phyloP scores from a whole-genome alignment of 352 stramenopile species.

The Pythium aquatile region DNA sequence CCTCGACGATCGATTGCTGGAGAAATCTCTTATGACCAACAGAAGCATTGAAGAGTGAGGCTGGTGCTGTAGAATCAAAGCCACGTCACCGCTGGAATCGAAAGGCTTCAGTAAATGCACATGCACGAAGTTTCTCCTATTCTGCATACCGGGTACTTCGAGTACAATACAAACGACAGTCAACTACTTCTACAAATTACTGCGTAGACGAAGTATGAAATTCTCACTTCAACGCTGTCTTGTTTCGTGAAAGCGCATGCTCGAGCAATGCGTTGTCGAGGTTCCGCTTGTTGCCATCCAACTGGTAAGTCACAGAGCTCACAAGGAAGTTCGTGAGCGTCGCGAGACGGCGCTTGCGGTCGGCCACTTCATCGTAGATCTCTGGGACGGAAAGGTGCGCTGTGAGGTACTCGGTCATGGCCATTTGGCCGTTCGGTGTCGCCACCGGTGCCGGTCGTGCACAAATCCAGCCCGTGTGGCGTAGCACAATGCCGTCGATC shows the following conservation, averaged over 20 bases:
- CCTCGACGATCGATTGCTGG: conserved; percentile 15
- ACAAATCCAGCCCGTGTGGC: conserved; percentile 22
- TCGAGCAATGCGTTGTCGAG: conserved; percentile 24
- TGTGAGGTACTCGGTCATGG: conserved; percentile 13
- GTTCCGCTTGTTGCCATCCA: conserved; percentile 11
- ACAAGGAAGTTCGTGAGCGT: conserved; percentile 21
- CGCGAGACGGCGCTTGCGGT: conserved; percentile 14
- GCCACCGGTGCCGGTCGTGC: background rate
- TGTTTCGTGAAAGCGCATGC: background rate
- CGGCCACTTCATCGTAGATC: background rate
- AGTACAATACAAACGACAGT: too few relatives aligned
- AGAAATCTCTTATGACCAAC: background rate
- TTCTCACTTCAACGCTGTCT: background rate
- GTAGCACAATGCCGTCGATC: conserved; percentile 17
- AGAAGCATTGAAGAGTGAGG: background rate
- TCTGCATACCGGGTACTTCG: too few relatives aligned
- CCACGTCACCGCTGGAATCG: too few relatives aligned
- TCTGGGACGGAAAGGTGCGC: conserved; percentile 16
- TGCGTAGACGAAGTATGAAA: too few relatives aligned
- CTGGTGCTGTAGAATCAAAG: too few relatives aligned
- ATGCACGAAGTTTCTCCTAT: too few relatives aligned
- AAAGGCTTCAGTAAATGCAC: too few relatives aligned
- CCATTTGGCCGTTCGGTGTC: background rate
- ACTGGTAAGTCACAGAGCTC: conserved; percentile 10
- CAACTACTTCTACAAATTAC: too few relatives aligned